A percentile compares a stretch with the other conserved stretches of the same genome.
Evolutionary conservation across 345 rosid species (phyloP).

Genomic region (Populus nigra): DNA sequence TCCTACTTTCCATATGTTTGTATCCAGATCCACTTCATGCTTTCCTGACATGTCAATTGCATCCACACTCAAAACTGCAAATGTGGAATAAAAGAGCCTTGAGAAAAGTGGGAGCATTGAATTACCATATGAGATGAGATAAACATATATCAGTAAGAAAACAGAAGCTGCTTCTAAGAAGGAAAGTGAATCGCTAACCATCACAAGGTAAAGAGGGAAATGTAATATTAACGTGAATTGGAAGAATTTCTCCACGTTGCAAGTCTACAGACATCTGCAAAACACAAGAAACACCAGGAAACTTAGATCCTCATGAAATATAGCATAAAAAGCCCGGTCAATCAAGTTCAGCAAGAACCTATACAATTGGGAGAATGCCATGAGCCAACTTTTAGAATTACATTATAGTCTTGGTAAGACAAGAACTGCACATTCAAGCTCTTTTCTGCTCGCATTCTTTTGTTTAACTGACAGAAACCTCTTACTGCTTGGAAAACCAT

Average conservation of each 20-base stretch:
- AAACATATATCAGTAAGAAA: background rate
- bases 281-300: constrained; percentile 7
- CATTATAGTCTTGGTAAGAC: background rate
- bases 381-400: background rate
- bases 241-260: constrained; percentile 94
- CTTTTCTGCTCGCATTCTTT: background rate
- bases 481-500: background rate
- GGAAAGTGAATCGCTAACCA: constrained; percentile 43
- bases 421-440: background rate
- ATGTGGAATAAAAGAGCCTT: background rate
- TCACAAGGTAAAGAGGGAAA: constrained; percentile 90
- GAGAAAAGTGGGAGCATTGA: constrained; percentile 6
- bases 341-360: background rate
- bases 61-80: constrained; percentile 84
- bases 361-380: background rate
- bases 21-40: constrained; percentile 99
- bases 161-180: constrained; percentile 1
- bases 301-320: background rate
- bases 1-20: constrained; percentile 94
- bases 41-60: constrained; percentile 99
- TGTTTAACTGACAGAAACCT: background rate
- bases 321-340: background rate
- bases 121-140: constrained; percentile 1
- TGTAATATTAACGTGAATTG: constrained; percentile 84
- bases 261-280: constrained; percentile 95